Evolutionary conservation across 106 monocot species (phyloP).

Genomic region (Ottelia alismoides): DNA sequence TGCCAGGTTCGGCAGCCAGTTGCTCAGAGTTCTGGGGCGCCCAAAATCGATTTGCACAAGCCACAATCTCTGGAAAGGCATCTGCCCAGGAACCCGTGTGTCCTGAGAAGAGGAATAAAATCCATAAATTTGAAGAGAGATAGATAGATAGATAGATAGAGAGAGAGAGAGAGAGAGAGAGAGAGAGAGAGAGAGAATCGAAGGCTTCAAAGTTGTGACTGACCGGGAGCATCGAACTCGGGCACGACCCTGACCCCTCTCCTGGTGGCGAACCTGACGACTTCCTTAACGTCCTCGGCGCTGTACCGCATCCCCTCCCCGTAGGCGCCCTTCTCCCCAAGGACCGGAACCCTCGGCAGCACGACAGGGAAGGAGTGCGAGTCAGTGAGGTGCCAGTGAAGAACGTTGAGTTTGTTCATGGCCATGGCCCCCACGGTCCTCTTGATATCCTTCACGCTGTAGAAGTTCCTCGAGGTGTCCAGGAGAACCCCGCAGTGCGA

Average conservation of each 20-base stretch:
- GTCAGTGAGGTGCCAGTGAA: slow-evolving; percentile 90
- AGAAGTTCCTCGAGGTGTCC: slow-evolving; percentile 81
- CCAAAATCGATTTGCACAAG: slow-evolving; percentile 81
- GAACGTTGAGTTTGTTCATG: slow-evolving; percentile 73
- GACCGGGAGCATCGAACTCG: slow-evolving; percentile 81
- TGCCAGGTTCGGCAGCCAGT: slow-evolving; percentile 69
- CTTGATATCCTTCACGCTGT: slow-evolving; percentile 46
- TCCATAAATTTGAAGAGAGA: too few species aligned
- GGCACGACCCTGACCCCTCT: slow-evolving; percentile 66
- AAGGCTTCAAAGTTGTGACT: too few species aligned
- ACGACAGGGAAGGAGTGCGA: slow-evolving; percentile 77
- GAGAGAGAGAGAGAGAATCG: too few species aligned
- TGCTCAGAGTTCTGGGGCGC: slow-evolving; percentile 15
- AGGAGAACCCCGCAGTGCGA: slow-evolving; percentile 67
- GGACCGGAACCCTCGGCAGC: slow-evolving; percentile 54
- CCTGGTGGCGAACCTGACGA: slow-evolving; percentile 39
- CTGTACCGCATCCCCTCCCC: slow-evolving; percentile 41
- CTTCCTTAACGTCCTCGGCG: slow-evolving; percentile 31
- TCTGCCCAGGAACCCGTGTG: slow-evolving; percentile 84
- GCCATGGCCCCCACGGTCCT: slow-evolving; percentile 67
- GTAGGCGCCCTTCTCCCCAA: slow-evolving; percentile 57
- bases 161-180: too few species aligned
- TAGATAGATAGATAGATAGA: background rate
- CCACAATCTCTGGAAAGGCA: slow-evolving; percentile 77
- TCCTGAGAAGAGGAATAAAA: slow-evolving; percentile 31